Evolutionary conservation across 2,329 filamentous ascomycete species (phyloP), one percentile per base, ranked within the genome.

Genomic region (Beauveria scarabaeidicola): DNA sequence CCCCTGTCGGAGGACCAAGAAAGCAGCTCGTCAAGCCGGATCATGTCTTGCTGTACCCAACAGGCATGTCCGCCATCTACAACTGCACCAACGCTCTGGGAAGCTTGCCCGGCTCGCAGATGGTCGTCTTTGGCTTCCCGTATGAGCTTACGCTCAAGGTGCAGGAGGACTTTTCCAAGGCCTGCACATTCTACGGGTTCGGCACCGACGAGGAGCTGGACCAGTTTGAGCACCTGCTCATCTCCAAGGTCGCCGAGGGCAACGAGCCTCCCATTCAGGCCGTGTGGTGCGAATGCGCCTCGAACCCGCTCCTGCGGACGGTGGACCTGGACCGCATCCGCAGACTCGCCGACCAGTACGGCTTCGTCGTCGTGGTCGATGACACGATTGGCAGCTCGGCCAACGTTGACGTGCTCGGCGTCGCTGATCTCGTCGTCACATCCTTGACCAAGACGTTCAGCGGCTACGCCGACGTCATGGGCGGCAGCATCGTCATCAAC

Each of bases 401-500:
- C 64, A 81, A 80, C 65, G 66, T 81, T 61, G 78, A 85, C 65
- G 67, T 85, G 38, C 67, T 82, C 3, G 63, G 69, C 5, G 69
- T 74, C 0, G 75, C 77, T 1, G 81, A 85, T 63, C 67, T 82
- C 0, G 62, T 85, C 32, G 63, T 81, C 17, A 78, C 78, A 0
- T 80, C 76, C 25, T 71, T 84, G 17, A 84, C 81, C n/a, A 85
- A 85, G 68, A 75, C 76, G 1, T 85, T 86, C 65, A 81, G 72
- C 61, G 83, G 83, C 17, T 77, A 77, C 61, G 75, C 80, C 23
- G 76, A 86, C 64, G 77, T 80, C 52, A 78, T 84, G 72, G 81
- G 72, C 38, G 82, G 78, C n/a, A 77, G 75, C 54, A 64, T 75
- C 19, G 73, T 78, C 44, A 71, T 84, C 44, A 81, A 81, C 65